These are phyloP conservation scores for Dittrichia graveolens DNA, from an alignment of 129 eudicot genomes.

Conservation along the genomic window DNA sequence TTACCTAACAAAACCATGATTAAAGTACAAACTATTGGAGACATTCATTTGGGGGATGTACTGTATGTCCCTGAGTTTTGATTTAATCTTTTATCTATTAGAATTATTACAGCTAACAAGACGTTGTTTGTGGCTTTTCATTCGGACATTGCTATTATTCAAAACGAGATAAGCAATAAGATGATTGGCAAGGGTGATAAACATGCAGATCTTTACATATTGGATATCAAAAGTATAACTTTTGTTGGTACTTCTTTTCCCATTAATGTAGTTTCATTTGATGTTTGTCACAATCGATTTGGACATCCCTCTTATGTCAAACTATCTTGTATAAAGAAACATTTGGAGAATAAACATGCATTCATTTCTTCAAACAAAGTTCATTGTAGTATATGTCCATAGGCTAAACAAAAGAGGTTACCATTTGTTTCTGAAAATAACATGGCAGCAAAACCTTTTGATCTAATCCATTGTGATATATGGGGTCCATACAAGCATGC, in stretches of 20 bases:
- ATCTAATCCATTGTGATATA: no score
- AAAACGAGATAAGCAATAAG: background rate
- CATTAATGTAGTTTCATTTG: background rate
- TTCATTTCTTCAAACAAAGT: background rate
- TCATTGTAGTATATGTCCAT: background rate
- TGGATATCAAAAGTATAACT: background rate
- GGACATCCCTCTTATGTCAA: background rate
- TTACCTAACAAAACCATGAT: background rate
- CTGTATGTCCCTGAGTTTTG: background rate
- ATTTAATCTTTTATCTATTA: background rate
- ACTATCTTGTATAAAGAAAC: background rate
- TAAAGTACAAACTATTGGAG: background rate
- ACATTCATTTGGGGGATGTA: background rate
- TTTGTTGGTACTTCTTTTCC: no score
- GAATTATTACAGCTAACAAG: background rate
- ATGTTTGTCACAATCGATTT: background rate
- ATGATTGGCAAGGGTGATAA: slow-evolving; percentile 1
- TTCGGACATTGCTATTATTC: background rate
- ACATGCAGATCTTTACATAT: background rate
- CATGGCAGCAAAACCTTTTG: background rate
- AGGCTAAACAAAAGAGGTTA: background rate
- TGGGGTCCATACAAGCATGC: no score
- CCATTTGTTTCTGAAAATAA: background rate
- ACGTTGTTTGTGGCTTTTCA: background rate
- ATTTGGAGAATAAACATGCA: background rate